Evolutionary conservation across 352 stramenopile species (phyloP), one percentile per base, ranked within the genome.

Genomic region (Peronospora destructor): DNA sequence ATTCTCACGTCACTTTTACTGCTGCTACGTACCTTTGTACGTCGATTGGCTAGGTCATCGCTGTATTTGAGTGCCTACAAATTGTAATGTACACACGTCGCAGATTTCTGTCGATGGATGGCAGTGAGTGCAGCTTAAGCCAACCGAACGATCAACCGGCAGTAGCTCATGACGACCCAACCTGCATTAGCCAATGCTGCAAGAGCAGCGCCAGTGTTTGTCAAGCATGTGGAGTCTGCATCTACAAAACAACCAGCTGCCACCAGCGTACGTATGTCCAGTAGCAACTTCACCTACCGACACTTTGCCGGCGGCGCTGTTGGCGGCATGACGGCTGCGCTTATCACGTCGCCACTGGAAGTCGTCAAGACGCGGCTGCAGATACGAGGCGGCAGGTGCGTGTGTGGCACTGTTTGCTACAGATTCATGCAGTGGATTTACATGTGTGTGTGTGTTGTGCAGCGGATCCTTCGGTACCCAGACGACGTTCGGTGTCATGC

Each of bases 351-450:
- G 26, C 82, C 82, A 13, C 60, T 93, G 23, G 82, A 93, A 47
- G 76, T 93, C 2, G 79, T 93, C 39, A 90, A 91, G 74, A 93
- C 82, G 47, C 76, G 82, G 7, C 56, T 93, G 57, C 82, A 93
- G 60, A 89, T 89, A 43, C 73, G 73, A 25, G 66, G 64, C 13
- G 73, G 74, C 34, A 71, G 73, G 81, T 92, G 48, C 12, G 62
- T 32, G 3, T 3, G 7, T 45, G 21, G 2, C 0, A 14, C 38
- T 13, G 38, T 0, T 19, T 43, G 9, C 8, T 16, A 10, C 16
- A 23, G 35, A 13, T 45, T 16, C 23, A 35, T 48, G 17, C 19
- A 25, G 17, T 34, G 40, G 19, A 37, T 39, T 62, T n/a, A 64
- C 14, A 7, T 17, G n/a, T 25, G 45, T 40, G 29, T 35, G 6